These are phyloP conservation scores for Phytophthora aleatoria DNA, from an alignment of 352 stramenopile species.

Conservation along the genomic window DNA sequence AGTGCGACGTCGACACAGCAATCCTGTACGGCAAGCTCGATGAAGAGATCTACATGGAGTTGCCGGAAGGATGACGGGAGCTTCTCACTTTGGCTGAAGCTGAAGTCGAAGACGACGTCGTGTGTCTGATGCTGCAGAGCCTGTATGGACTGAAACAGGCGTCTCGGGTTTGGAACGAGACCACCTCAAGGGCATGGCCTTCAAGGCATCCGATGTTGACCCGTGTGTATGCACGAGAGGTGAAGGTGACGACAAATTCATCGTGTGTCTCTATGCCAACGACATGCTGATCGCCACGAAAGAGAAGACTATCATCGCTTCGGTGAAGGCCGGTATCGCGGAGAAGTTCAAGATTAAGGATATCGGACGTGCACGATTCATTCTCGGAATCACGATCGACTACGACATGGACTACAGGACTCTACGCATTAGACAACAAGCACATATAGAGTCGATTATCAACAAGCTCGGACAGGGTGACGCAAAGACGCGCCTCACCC, in stretches of 20 bases:
- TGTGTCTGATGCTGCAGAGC: background rate
- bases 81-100: background rate
- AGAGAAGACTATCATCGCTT: background rate
- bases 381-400: background rate
- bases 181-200: constrained; percentile 24
- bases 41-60: constrained; percentile 10
- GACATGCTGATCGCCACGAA: background rate
- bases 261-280: background rate
- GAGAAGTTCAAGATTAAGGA: background rate
- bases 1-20: constrained; percentile 6
- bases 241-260: constrained; percentile 9
- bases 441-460: constrained; percentile 12
- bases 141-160: constrained; percentile 20
- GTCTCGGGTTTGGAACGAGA: constrained; percentile 19
- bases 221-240: constrained; percentile 22
- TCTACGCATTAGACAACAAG: constrained; percentile 6
- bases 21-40: constrained; percentile 6
- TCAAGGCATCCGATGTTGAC: constrained; percentile 16
- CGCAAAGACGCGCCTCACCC: constrained; percentile 13
- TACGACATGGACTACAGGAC: constrained; percentile 12
- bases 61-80: background rate
- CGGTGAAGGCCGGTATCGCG: background rate
- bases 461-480: constrained; percentile 15
- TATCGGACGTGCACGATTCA: background rate
- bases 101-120: background rate